Evolutionary conservation across 805 yeast genomes (phyloP), one percentile per base, ranked within the genome.

Genomic region (Candida suzukii): DNA sequence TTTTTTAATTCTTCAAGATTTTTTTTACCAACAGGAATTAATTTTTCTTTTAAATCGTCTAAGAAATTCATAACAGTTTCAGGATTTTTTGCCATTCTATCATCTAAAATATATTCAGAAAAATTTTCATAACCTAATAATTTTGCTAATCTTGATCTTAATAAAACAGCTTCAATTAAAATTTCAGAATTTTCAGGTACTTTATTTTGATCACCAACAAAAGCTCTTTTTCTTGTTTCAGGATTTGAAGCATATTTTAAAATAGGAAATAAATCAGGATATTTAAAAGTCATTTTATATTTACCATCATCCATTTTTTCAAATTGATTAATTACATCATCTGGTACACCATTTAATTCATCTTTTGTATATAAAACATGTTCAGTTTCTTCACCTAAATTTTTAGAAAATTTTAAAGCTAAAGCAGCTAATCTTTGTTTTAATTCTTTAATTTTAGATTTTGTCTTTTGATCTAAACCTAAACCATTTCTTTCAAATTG

Each of bases 191-290:
- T 87, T 46, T 72, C 74, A 10, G 80, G 74, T 35, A 72, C 76
- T 52, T 83, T 81, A 57, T 77, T 75, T 58, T 81, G 87, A 58
- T 80, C 82, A 24, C 81, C 88, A 35, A 74, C 52, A 50, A 70
- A 81, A 2, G 88, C 87, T 12, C 60, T 54, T 53, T 75, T 78
- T 63, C 95, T 75, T 2, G 93, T 83, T 18, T 72, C 73, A 34
- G 78, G 71, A 47, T 63, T 63, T 42, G 70, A 67, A 34, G 95
- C 90, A 58, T 78, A 78, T 57, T 83, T 83, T 59, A 84, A 60
- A n/a, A 83, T 82, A 2, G 95, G 95, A 46, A 81, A 66, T 37
- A 82, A 60, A 55, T 86, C 95, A 1, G 95, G 93, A 53, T 83
- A 83, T 59, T 87, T 85, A 66, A 76, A 84, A 2, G 93, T 82